Evolutionary conservation across 805 yeast species (phyloP), one percentile per base, ranked within the genome.

Genomic region (Ogataea nitratoaversa): DNA sequence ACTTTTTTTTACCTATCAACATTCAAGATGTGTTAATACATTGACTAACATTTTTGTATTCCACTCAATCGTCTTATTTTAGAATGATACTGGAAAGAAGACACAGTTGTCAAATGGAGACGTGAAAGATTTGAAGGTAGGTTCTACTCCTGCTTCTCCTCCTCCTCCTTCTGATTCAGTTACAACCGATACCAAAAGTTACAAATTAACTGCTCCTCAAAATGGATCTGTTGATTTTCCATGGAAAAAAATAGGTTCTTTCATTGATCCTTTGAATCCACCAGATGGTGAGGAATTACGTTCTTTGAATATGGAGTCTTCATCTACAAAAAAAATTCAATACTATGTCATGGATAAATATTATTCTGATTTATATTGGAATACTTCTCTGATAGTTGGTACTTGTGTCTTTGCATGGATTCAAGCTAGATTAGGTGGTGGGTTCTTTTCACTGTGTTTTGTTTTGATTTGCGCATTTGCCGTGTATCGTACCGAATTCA

Each of bases 351-450:
- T 71, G 37, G 93, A 85, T 59, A 82, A 74, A 40, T 82, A 82
- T 53, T 79, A 72, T 49, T 77, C 82, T 12, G 95, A 85, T 59
- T 72, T 81, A 69, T 84, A 80, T 60, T 78, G 79, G 74, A 84
- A 84, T 65, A 70, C 80, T 22, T 72, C 79, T 0, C 52, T 81
- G 22, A 69, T 82, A 44, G 54, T 82, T 20, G 88, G 89, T 8
- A 79, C 86, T 9, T 84, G 89, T 60, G 71, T 82, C 59, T 79
- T 79, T 55, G 68, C 88, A 1, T 85, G 90, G 87, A 46, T 71
- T 4, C 61, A 79, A 35, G 88, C 89, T 2, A 70, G 77, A 50
- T 44, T 68, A 24, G 81, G 88, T 1, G 76, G 78, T 30, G 84
- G 91, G 3, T 57, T 85, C 52, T 72, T 84, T 57, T 74, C 84